A percentile compares a stretch with the other conserved stretches of the same genome.
Evolutionary conservation across 805 yeast species (phyloP).

Genomic region (Pichia pseudocactophila): DNA sequence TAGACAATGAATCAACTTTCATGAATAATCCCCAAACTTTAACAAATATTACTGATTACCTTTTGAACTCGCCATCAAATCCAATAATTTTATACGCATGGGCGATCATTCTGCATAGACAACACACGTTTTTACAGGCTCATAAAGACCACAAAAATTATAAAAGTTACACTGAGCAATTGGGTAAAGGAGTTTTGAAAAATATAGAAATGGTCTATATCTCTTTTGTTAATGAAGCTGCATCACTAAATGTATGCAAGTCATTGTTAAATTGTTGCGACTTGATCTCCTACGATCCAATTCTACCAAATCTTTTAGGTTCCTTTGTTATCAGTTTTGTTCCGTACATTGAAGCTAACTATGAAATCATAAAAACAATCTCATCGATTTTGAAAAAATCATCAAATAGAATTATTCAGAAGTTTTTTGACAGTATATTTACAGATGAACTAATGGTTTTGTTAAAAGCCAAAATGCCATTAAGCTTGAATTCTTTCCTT

Average conservation of each 20-base stretch:
- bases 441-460: conserved; percentile 39
- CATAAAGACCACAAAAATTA: conserved; percentile 15
- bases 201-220: conserved; percentile 22
- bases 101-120: conserved; percentile 52
- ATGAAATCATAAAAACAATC: conserved; percentile 35
- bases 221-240: conserved; percentile 32
- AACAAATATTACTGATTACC: conserved; percentile 12
- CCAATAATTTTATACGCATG: conserved; percentile 54
- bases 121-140: conserved; percentile 33
- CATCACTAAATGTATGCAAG: conserved; percentile 35
- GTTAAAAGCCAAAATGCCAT: conserved; percentile 69
- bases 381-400: conserved; percentile 34
- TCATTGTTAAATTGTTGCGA: conserved; percentile 34
- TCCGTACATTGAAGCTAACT: conserved; percentile 42
- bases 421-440: conserved; percentile 38
- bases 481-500: conserved; percentile 49
- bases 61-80: conserved; percentile 29
- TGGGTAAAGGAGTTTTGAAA: conserved; percentile 10
- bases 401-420: conserved; percentile 36
- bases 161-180: conserved; percentile 7
- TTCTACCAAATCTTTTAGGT: conserved; percentile 43
- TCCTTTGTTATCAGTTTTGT: conserved; percentile 36
- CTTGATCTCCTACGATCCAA: conserved; percentile 38
- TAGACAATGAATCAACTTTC: conserved; percentile 31
- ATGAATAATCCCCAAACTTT: conserved; percentile 36